Evolutionary conservation across 108 stramenopile species (phyloP).

Genomic region (Pseudonitzschia delicatissima): DNA sequence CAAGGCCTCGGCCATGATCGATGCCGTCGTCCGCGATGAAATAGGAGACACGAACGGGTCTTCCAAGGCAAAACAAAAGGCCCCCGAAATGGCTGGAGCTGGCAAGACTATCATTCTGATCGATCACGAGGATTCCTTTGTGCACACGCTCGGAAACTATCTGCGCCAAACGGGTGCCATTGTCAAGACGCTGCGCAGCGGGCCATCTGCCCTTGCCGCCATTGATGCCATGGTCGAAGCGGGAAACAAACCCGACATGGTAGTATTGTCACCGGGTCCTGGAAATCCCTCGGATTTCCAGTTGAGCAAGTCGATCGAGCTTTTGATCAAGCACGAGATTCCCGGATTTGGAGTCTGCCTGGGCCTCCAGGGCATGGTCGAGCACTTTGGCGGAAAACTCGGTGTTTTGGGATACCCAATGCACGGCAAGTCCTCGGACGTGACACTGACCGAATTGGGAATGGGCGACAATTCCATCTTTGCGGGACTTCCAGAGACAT

Average conservation of each 20-base stretch:
- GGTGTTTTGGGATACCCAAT: conserved; percentile 93
- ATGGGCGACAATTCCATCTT: conserved; percentile 74
- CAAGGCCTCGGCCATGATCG: conserved; percentile 96
- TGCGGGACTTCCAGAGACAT: conserved; percentile 80
- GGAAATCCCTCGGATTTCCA: conserved; percentile 94
- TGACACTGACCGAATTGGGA: conserved; percentile 69
- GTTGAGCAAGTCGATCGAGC: conserved; percentile 77
- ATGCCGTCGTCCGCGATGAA: conserved; percentile 67
- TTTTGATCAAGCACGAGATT: conserved; percentile 75
- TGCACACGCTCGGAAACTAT: conserved; percentile 98
- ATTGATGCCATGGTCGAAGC: conserved; percentile 69
- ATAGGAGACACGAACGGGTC: conserved; percentile 38
- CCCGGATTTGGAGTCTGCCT: conserved; percentile 97
- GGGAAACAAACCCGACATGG: conserved; percentile 87
- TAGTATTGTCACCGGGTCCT: conserved; percentile 96
- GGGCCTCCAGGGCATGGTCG: conserved; percentile 97
- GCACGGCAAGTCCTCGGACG: conserved; percentile 93
- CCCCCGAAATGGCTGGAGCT: conserved; percentile 46
- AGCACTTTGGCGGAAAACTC: conserved; percentile 93
- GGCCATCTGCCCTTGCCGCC: conserved; percentile 69
- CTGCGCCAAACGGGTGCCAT: conserved; percentile 95
- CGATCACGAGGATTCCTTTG: conserved; percentile 98
- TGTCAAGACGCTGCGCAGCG: conserved; percentile 89
- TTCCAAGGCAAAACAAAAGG: conserved; percentile 3
- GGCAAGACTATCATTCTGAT: conserved; percentile 90